Evolutionary conservation across 306 rosid species (phyloP).

Genomic region (Sphenostylis stenocarpa): DNA sequence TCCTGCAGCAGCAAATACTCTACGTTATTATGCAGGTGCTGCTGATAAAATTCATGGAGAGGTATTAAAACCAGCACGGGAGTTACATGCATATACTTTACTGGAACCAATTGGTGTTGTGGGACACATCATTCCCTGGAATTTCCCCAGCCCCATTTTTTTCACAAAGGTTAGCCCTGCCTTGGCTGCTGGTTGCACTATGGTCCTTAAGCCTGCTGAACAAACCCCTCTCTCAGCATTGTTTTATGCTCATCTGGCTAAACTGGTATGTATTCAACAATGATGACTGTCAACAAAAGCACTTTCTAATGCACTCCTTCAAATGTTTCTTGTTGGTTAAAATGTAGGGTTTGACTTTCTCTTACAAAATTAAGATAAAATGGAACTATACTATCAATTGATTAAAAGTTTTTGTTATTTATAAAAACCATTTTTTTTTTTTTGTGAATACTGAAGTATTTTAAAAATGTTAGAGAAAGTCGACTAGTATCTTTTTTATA

Average conservation of each 20-base stretch:
- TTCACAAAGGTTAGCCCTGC: constrained; percentile 59
- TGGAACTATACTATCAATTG: too few relatives aligned
- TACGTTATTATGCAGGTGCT: constrained; percentile 84
- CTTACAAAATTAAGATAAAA: too few relatives aligned
- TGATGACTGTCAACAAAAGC: not conserved
- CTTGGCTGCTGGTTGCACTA: constrained; percentile 84
- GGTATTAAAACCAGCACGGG: constrained; percentile 48
- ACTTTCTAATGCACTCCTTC: not conserved
- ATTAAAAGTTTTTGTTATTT: too few relatives aligned
- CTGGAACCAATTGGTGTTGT: constrained; percentile 80
- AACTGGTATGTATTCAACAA: constrained; percentile 55
- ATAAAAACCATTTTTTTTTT: too few relatives aligned
- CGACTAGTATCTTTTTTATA: not conserved
- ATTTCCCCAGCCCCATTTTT: constrained; percentile 56
- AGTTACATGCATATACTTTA: constrained; percentile 68
- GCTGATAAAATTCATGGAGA: constrained; percentile 84
- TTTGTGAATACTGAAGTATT: too few relatives aligned
- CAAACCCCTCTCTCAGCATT: constrained; percentile 84
- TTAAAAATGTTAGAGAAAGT: not conserved
- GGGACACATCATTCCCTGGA: constrained; percentile 87
- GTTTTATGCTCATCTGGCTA: constrained; percentile 69
- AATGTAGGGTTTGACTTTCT: too few relatives aligned
- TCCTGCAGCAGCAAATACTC: constrained; percentile 37
- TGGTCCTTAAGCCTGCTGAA: constrained; percentile 82
- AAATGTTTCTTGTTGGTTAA: too few relatives aligned